Evolutionary conservation across 83 land plant species (phyloP).

Genomic region (Thuja plicata): DNA sequence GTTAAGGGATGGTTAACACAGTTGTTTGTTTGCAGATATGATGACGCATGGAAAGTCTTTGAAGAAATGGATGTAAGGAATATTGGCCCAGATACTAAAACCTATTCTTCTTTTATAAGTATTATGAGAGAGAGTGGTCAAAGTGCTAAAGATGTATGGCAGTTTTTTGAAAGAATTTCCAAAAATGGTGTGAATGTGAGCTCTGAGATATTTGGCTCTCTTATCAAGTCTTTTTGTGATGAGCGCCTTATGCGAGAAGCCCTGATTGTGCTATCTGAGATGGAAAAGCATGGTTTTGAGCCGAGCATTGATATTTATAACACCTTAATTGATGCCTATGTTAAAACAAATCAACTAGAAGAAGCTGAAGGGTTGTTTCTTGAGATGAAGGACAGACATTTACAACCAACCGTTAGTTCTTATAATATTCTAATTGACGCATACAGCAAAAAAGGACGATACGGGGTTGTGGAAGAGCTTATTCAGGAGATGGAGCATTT

Average conservation of each 20-base stretch:
- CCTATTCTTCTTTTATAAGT: conserved; percentile 70
- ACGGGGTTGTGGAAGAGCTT: conserved; percentile 63
- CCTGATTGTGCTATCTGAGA: conserved; percentile 56
- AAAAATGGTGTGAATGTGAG: conserved; percentile 54
- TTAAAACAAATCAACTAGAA: conserved; percentile 63
- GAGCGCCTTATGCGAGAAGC: conserved; percentile 71
- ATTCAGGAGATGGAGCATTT: conserved; percentile 53
- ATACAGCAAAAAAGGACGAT: conserved; percentile 66
- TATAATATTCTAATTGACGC: conserved; percentile 73
- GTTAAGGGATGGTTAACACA: neutral
- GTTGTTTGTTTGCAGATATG: conserved; percentile 44
- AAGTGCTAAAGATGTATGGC: conserved; percentile 65
- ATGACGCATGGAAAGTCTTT: conserved; percentile 59
- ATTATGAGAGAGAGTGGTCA: conserved; percentile 45
- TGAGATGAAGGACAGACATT: conserved; percentile 69
- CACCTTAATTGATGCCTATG: conserved; percentile 66
- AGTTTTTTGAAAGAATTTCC: conserved; percentile 59
- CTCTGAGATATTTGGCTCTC: conserved; percentile 56
- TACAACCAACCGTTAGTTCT: conserved; percentile 50
- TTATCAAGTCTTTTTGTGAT: conserved; percentile 79
- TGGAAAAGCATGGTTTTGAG: conserved; percentile 64
- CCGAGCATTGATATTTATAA: conserved; percentile 65
- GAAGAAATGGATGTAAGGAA: conserved; percentile 54
- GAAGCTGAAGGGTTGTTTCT: conserved; percentile 81
- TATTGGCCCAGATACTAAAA: conserved; percentile 65